A percentile compares a stretch with the other conserved stretches of the same genome.
Evolutionary conservation across 2,329 filamentous ascomycete species (phyloP).

Genomic region (Epichloe elymi): DNA sequence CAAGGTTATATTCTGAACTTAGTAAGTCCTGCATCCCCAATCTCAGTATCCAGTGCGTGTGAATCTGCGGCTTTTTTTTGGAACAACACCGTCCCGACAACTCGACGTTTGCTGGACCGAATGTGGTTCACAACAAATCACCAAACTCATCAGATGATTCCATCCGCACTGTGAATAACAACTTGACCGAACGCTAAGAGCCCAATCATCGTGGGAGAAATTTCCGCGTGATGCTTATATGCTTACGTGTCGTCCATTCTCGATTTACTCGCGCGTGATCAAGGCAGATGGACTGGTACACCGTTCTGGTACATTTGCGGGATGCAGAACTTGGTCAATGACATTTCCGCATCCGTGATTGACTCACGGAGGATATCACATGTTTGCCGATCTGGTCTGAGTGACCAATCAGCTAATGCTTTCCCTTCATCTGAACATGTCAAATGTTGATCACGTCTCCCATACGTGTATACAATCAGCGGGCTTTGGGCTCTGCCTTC

Average conservation of each 20-base stretch:
- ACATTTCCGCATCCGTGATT: not conserved
- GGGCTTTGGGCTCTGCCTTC: not conserved
- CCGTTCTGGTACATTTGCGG: not conserved
- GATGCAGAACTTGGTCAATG: not conserved
- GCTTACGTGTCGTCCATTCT: not conserved
- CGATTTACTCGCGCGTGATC: not conserved
- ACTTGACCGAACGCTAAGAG: not conserved
- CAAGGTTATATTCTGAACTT: not conserved
- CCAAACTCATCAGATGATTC: not conserved
- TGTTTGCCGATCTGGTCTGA: not conserved
- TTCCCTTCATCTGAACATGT: not conserved
- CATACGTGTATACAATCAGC: not conserved
- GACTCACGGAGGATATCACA: not conserved
- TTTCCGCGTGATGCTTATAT: not conserved
- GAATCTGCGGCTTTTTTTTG: not conserved
- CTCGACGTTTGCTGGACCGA: not conserved
- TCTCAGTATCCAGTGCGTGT: not conserved
- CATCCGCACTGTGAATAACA: not conserved
- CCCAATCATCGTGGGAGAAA: not conserved
- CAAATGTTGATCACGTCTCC: not conserved
- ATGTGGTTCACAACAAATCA: not conserved
- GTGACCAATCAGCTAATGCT: not conserved
- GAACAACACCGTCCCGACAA: not conserved
- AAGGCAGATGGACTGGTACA: not conserved
- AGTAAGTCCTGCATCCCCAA: not conserved